These are phyloP conservation scores for Russula lepida DNA, from an alignment of 768 basidiomycete species.

Conservation along the genomic window DNA sequence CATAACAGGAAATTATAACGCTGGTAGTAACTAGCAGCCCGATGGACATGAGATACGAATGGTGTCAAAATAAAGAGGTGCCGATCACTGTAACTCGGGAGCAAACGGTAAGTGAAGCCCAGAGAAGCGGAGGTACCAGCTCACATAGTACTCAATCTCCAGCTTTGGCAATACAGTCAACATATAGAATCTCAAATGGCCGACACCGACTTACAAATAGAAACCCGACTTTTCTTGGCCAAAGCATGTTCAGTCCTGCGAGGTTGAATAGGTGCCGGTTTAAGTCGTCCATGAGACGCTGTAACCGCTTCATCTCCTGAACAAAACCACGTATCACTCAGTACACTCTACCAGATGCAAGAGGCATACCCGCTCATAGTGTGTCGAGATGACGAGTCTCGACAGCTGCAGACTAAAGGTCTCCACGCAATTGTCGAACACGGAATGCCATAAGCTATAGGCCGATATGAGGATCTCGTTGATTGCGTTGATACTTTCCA, in stretches of 20 bases:
- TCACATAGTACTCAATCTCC: slow-evolving; percentile 91
- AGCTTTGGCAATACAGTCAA: slow-evolving; percentile 43
- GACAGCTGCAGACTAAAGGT: slow-evolving; percentile 77
- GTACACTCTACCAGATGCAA: not conserved
- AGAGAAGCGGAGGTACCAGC: slow-evolving; percentile 26
- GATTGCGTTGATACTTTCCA: slow-evolving; percentile 83
- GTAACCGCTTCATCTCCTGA: slow-evolving; percentile 73
- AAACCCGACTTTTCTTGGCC: slow-evolving; percentile 79
- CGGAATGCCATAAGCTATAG: slow-evolving; percentile 62
- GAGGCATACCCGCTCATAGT: slow-evolving; percentile 67
- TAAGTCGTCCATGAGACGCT: slow-evolving; percentile 50
- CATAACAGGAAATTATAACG: not conserved
- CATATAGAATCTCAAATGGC: not conserved
- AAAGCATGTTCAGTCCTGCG: slow-evolving; percentile 77
- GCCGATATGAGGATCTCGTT: slow-evolving; percentile 86
- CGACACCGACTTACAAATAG: slow-evolving; percentile 65
- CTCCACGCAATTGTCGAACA: slow-evolving; percentile 72
- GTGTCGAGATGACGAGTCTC: slow-evolving; percentile 54
- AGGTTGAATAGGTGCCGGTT: slow-evolving; percentile 78
- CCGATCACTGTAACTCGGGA: slow-evolving; percentile 12
- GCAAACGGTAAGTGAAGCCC: slow-evolving; percentile 5
- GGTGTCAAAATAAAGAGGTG: not conserved
- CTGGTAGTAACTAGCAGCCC: not conserved
- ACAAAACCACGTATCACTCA: not conserved
- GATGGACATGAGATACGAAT: not conserved